Conservation (phyloP, 1,284 basidiomycete genomes). For the Ceratorhiza oryzae-sativae region DNA sequence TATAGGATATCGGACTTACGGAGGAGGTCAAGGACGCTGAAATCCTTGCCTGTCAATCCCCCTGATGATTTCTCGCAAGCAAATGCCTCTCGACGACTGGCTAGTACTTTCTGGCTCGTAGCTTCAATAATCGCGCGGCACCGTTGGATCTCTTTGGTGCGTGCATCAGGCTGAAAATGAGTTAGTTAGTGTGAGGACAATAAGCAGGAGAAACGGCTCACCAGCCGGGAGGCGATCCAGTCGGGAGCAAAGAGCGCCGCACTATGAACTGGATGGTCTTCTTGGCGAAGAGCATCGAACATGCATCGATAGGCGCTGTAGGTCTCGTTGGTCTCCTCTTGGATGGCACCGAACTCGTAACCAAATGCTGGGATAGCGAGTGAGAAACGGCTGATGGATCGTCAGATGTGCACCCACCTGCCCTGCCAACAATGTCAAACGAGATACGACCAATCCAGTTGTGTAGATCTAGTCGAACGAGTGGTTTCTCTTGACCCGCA, state of each 20-base stretch:
- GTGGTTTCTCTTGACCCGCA: conserved; percentile 1
- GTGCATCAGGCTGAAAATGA: conserved; percentile 42
- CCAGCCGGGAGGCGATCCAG: conserved; percentile 43
- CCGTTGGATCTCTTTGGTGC: conserved; percentile 44
- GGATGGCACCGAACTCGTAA: conserved; percentile 78
- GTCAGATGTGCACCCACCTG: conserved; percentile 56
- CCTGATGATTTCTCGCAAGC: conserved; percentile 49
- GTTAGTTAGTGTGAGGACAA: background rate
- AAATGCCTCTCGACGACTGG: conserved; percentile 48
- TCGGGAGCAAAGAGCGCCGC: conserved; percentile 33
- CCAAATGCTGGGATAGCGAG: conserved; percentile 65
- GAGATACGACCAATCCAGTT: conserved; percentile 78
- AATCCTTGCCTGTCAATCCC: conserved; percentile 43
- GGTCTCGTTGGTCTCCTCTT: conserved; percentile 75
- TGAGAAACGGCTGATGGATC: background rate
- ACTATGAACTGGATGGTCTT: conserved; percentile 46
- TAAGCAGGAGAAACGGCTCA: conserved; percentile 42
- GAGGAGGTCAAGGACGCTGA: conserved; percentile 67
- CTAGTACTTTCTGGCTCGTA: conserved; percentile 35
- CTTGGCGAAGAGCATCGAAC: conserved; percentile 53
- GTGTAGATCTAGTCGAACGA: conserved; percentile 64
- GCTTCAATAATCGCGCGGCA: conserved; percentile 34
- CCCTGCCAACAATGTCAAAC: conserved; percentile 80
- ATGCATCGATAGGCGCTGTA: conserved; percentile 80
- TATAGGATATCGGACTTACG: conserved; percentile 54